Base-by-base conservation (phyloP, 2,329 filamentous ascomycete genomes). In the Claviceps sorghi region DNA sequence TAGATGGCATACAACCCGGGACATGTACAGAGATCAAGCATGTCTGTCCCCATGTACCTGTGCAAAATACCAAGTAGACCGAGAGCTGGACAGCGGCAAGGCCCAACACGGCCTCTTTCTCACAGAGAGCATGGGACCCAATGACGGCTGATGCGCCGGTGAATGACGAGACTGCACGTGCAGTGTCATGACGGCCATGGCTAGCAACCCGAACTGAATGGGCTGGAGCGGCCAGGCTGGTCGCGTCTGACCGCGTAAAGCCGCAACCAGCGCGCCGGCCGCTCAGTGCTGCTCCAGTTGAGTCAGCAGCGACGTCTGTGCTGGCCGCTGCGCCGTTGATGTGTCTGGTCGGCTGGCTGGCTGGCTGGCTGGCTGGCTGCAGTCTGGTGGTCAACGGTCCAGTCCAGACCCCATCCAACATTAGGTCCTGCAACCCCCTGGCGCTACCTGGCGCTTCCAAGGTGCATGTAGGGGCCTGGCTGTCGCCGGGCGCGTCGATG, bases 191-290 rank as follows among this genome's bases (percentile, higher is more conserved):
- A n/a, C 26, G 26, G 8, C 44, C 3, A 26, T 5, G 26, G 26
- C 26, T 5, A 5, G 26, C 26, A 26, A 26, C 26, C 5, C n/a
- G n/a, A n/a, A n/a, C 5, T 26, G 26, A 26, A 26, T 26, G 26
- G 26, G 5, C 26, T 26, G 26, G 26, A 44, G 29, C 36, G 38
- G 26, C 40, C 50, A 44, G 44, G 32, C 48, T 32, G 50, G 51
- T 52, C 53, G 53, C 62, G 64, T 62, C 55, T 54, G 47, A 58
- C 60, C 66, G 67, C 65, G 67, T 69, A 66, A 68, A 69, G 67
- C 61, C 54, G 61, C 60, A 57, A 56, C 47, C 51, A 51, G 50
- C 32, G 41, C 41, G 41, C 21, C 22, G 41, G 2, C 13, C 19
- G 41, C 41, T n/a, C n/a, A n/a, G n/a, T n/a, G n/a, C n/a, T n/a